Evolutionary conservation across 2,329 filamentous ascomycete genomes (phyloP), one percentile per base, ranked within the genome.

Genomic region (Dactylellina leptospora): DNA sequence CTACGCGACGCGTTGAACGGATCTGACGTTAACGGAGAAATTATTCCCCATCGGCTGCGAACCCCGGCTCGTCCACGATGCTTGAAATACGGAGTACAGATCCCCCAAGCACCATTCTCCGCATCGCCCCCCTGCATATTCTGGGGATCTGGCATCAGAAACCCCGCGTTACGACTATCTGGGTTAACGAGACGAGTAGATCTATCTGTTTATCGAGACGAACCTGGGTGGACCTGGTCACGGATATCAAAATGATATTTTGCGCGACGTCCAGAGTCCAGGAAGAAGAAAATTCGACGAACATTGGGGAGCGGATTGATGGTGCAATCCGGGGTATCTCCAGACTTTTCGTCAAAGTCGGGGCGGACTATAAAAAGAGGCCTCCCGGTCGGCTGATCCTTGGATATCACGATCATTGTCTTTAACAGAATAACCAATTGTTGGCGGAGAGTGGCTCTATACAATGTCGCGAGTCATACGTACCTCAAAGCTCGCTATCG

Each of bases 11-110:
- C 28, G 50, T 18, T 38, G 23, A 13, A 16, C 25, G 47, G 30
- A 6, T 10, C 13, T 40, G 16, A 22, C 2, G 27, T 3, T 13
- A 42, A 60, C 62, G 62, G 62, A 60, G 62, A 68, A 68, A 68
- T 68, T 68, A 68, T 68, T 59, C 47, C 51, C 62, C 53, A 36
- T 59, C 36, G 59, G 59, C 38, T 63, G n/a, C 22, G 4, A 38
- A 59, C 27, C 62, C 53, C 20, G 30, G 61, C 10, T 53, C 11
- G 23, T n/a, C 30, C 22, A 23, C 30, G 56, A 53, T 28, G 45
- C 53, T 33, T 59, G 54, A 45, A 23, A 27, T 22, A 30, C 36
- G 42, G 22, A 27, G 25, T 28, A 18, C 22, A 22, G 42, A 45
- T 36, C 45, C 45, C 44, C 25, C 48, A 28, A 2, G 33, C 16